Evolutionary conservation across 2,329 filamentous ascomycete genomes (phyloP), one percentile per base, ranked within the genome.

Genomic region (Microsporum canis): DNA sequence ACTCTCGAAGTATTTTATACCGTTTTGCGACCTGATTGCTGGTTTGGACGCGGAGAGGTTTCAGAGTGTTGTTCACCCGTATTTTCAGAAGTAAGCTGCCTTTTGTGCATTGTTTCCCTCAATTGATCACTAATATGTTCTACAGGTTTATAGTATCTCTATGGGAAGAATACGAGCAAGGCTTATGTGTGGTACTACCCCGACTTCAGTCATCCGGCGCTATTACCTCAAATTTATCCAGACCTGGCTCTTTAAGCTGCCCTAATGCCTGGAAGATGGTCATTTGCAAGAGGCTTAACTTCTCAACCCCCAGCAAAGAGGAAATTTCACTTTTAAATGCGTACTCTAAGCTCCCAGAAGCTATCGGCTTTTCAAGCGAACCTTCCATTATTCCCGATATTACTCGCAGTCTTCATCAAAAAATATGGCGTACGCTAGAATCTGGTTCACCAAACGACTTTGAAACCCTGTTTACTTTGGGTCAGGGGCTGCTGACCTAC

Each of bases 11-110:
- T 87, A 86, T 77, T 97, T 96, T 71, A 81, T 97, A 49, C 82
- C 85, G 0, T 96, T 97, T 72, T 96, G 90, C 73, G 86, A 87
- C 12, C 86, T 89, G 59, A 86, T 94, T 66, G 86, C 89, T 0
- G 82, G 89, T 60, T 78, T 95, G 39, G 86, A 91, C 53, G 71
- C 81, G 1, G 82, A 86, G 59, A 82, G 88, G 43, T 99, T 97
- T 70, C 82, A 85, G 60, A 86, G 84, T 65, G 78, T 96, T n/a
- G 81, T 95, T 36, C 79, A 91, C 5, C 86, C 84, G 41, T 85
- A 88, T 61, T 91, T 97, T 66, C 89, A 95, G 72, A 89, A 84
- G 82, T 89, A 75, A 71, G 67, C 61, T 49, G 43, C 43, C 39
- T 2, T 23, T 17, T 36, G 63, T 10, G 17, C 38, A 10, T 12